These are phyloP conservation scores for Solanum pinnatisectum DNA, from an alignment of 257 asterid species.

Conservation along the genomic window DNA sequence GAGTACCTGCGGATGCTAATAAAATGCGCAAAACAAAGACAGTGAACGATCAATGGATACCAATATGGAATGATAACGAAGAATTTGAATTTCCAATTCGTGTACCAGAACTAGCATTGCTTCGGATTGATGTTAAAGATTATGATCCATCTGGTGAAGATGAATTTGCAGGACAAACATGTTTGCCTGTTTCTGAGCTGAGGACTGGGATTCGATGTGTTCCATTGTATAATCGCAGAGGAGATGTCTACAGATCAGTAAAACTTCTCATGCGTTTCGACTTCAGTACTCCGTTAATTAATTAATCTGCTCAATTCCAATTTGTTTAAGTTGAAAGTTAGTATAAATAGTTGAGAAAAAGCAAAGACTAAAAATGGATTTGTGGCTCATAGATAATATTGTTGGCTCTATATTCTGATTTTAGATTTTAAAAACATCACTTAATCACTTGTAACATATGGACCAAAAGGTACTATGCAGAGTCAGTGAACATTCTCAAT, in stretches of 20 bases:
- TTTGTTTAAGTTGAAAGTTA: not conserved
- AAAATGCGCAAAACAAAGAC: not conserved
- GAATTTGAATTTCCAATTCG: conserved; percentile 2
- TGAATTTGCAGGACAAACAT: conserved; percentile 16
- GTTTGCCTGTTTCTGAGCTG: conserved; percentile 8
- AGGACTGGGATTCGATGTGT: conserved; percentile 6
- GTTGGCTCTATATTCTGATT: not conserved
- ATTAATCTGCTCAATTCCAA: not conserved
- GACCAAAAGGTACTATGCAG: not conserved
- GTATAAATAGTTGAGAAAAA: not conserved
- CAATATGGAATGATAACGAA: not conserved
- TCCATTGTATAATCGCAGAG: conserved; percentile 4
- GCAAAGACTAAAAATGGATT: not conserved
- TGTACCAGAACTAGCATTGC: conserved; percentile 13
- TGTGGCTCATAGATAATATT: not conserved
- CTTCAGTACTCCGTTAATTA: not conserved
- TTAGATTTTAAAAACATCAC: not conserved
- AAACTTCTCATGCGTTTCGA: conserved; percentile 9
- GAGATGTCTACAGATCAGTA: not conserved
- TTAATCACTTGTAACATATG: not conserved
- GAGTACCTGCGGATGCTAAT: not conserved
- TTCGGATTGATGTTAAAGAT: conserved; percentile 7
- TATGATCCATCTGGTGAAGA: conserved; percentile 2
- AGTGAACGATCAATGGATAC: conserved; percentile 3
- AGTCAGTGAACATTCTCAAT: not conserved